Conservation (phyloP, 805 yeast genomes). For the Nakazawaea ishiwadae region DNA sequence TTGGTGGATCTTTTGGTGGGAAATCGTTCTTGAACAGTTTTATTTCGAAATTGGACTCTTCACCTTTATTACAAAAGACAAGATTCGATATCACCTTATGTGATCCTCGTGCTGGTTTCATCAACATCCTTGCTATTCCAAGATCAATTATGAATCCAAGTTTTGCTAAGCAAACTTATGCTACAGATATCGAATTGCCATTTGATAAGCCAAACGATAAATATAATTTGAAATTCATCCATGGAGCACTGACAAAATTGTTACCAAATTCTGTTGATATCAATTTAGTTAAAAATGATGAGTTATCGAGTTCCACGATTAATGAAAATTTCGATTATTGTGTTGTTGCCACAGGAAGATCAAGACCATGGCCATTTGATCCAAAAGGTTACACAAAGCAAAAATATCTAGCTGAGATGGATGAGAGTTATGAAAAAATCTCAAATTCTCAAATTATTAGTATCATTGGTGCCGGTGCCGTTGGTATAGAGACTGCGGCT, state of each 20-base stretch:
- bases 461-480: conserved; percentile 48
- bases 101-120: conserved; percentile 37
- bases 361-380: conserved; percentile 50
- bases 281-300: conserved; percentile 5
- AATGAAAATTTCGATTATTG: conserved; percentile 39
- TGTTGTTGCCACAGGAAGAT: conserved; percentile 44
- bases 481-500: conserved; percentile 47
- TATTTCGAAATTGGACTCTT: conserved; percentile 15
- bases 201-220: conserved; percentile 4
- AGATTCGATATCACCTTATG: conserved; percentile 26
- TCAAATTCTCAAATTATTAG: conserved; percentile 32
- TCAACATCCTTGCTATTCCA: conserved; percentile 36
- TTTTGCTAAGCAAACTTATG: conserved; percentile 30
- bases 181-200: conserved; percentile 17
- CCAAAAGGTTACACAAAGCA: conserved; percentile 38
- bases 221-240: conserved; percentile 9
- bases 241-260: conserved; percentile 15
- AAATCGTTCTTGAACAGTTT: conserved; percentile 24
- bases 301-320: background rate
- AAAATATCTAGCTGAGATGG: conserved; percentile 39
- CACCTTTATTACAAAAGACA: background rate
- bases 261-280: conserved; percentile 8
- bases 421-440: conserved; percentile 26
- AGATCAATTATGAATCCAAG: conserved; percentile 30
- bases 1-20: conserved; percentile 35